Base-by-base conservation (phyloP, 2,329 filamentous ascomycete species). In the Trichoderma simmonsii region DNA sequence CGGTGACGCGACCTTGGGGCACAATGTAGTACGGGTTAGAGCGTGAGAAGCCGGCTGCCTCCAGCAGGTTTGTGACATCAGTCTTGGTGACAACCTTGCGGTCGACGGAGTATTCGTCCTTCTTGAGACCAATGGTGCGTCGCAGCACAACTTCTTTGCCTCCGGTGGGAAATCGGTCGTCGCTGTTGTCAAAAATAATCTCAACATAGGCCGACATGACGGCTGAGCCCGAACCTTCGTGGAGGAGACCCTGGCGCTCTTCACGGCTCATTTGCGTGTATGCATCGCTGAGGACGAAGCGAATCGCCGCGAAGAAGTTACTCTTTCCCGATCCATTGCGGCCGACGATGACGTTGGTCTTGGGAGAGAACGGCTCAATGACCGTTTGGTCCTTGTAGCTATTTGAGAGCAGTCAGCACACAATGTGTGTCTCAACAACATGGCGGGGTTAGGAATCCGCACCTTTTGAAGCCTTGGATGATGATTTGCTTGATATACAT, bases 401-500 rank as follows among this genome's bases (percentile, higher is more conserved):
- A 78, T 60, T 60, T 71, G 76, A 73, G 73, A 72, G 73, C 43
- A 63, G 64, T 56, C 39, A 69, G 67, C 39, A 61, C 66, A 48
- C 39, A 36, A 51, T n/a, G 39, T 59, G 24, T 59, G 24, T 59
- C 54, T 36, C 64, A 39, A 15, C 30, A n/a, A 64, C 34, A 59
- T 71, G 72, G 65, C 70, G 71, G 63, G 73, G 66, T 62, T 64
- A 69, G 59, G 71, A 54, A 54, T 60, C 79, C 83, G 76, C 83
- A 97, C 94, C 94, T 98, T 85, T 99, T 99, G 86, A 99, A 99
- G 90, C 96, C 96, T 83, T 99, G 96, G 81, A 99, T 98, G 83
- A 98, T 98, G 82, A 98, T 98, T 86, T 99, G 96, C 84, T 99
- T 99, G 88, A 99, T 98, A 86, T 97, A 96, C 95, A 98, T 97